A percentile compares a stretch with the other conserved stretches of the same genome.
These are phyloP conservation scores for Cladobotryum mycophilum DNA, from an alignment of 2,329 filamentous ascomycete species.

Conservation along the genomic window DNA sequence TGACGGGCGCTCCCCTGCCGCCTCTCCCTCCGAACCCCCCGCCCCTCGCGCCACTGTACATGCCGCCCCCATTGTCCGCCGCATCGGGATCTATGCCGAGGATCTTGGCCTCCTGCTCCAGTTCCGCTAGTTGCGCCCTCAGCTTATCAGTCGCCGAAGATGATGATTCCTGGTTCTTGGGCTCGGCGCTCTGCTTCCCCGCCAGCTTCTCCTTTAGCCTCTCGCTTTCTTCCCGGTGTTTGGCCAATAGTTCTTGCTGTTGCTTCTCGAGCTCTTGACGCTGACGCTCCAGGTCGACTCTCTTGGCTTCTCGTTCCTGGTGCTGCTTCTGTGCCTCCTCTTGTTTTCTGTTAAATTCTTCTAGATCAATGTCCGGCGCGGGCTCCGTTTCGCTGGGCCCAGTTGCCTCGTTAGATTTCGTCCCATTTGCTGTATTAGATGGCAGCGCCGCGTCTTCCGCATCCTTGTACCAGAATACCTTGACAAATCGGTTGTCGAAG, in stretches of 20 bases:
- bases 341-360: constrained; percentile 63
- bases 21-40: constrained; percentile 35
- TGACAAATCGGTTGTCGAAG: constrained; percentile 81
- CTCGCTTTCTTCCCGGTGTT: constrained; percentile 60
- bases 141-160: constrained; percentile 54
- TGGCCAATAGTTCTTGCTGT: constrained; percentile 54
- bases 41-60: constrained; percentile 25
- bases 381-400: constrained; percentile 32
- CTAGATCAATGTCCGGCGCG: constrained; percentile 58
- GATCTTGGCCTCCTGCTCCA: constrained; percentile 65
- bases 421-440: constrained; percentile 22
- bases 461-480: constrained; percentile 70
- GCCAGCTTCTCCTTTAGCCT: constrained; percentile 53
- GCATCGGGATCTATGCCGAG: constrained; percentile 60
- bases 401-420: constrained; percentile 11
- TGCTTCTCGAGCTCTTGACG: constrained; percentile 60
- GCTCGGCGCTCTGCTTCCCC: constrained; percentile 24
- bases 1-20: constrained; percentile 27
- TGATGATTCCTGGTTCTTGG: not conserved
- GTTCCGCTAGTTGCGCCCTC: constrained; percentile 63
- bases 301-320: constrained; percentile 58
- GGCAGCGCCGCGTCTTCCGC: constrained; percentile 32
- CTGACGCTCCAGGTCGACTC: constrained; percentile 55
- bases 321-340: constrained; percentile 64
- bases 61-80: constrained; percentile 35